Conservation (phyloP, 441 rosid species). For the Eruca vesicaria region DNA sequence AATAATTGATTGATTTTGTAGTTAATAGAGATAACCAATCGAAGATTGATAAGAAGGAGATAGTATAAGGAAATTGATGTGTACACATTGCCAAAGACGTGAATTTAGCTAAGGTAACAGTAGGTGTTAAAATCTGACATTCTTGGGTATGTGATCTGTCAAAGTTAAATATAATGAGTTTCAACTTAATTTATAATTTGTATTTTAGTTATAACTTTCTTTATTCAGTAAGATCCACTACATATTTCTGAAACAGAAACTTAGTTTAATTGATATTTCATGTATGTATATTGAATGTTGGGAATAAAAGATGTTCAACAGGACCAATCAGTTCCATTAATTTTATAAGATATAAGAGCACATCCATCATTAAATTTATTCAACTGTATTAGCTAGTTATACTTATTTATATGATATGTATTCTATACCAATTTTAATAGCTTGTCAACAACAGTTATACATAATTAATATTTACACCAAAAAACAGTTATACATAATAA, state of each 20-base stretch:
- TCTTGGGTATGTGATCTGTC: background rate
- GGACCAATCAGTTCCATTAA: background rate
- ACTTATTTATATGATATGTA: no score
- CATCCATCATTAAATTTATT: background rate
- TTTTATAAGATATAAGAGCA: background rate
- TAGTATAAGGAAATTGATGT: background rate
- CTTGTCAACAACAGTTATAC: no score
- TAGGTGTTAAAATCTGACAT: background rate
- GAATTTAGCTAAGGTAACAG: background rate
- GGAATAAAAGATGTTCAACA: background rate
- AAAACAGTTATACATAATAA: background rate
- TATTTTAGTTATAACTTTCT: background rate
- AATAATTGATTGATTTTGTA: background rate
- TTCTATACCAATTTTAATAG: no score
- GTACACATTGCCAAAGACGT: constrained; percentile 13
- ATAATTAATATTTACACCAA: no score
- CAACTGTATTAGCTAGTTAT: no score
- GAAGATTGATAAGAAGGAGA: background rate
- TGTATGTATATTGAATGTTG: background rate
- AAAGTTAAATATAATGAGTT: background rate
- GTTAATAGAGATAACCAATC: background rate
- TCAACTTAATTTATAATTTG: no score
- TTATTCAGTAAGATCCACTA: background rate
- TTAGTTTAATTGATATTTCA: background rate
- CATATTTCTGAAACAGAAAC: background rate